Evolutionary conservation across 345 rosid species (phyloP), one percentile per base, ranked within the genome.

Genomic region (Odontarrhena argentea): DNA sequence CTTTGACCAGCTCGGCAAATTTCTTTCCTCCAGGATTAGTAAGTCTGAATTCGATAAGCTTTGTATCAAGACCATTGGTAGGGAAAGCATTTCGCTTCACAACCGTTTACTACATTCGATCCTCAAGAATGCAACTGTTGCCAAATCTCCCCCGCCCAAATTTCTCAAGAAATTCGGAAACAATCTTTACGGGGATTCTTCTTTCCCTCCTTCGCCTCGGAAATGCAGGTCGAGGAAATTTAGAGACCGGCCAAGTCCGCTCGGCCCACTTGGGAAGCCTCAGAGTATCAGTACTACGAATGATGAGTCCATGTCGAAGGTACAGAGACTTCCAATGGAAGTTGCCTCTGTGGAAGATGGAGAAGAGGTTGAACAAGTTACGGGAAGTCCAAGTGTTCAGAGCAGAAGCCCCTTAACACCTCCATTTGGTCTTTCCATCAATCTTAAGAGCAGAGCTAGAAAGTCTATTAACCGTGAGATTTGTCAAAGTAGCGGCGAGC

Each of bases 321-420:
- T 74, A 4, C 85, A 59, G 44, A 81, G 88, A 63, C 85, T 93
- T 53, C 95, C 81, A 1, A 65, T 65, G 70, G 76, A 54, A 58
- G 86, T 88, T 60, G 80, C 73, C n/a, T 92, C 98, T 2, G 93
- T 84, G 26, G 98, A 93, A 78, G 99, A 91, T 4, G 99, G 96
- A 9, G 97, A 94, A 76, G 99, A 91, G 81, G 99, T 91, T 57
- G 96, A 94, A 68, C 97, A 94, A 79, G 63, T 72, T 61, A 82
- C 91, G 9, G 89, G 70, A 48, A 89, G 91, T 75, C 93, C 93
- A 1, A 81, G 88, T 14, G 80, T 88, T 60, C 96, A 87, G 72
- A 88, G 96, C 37, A 79, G 83, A 82, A 84, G 89, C 25, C 87
- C 90, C 0, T 89, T 94, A 25, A 91, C 92, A 3, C 91, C 93